phyloP scores from a whole-genome alignment of 805 yeast genomes.

The Cyberlindnera subsufficiens region DNA sequence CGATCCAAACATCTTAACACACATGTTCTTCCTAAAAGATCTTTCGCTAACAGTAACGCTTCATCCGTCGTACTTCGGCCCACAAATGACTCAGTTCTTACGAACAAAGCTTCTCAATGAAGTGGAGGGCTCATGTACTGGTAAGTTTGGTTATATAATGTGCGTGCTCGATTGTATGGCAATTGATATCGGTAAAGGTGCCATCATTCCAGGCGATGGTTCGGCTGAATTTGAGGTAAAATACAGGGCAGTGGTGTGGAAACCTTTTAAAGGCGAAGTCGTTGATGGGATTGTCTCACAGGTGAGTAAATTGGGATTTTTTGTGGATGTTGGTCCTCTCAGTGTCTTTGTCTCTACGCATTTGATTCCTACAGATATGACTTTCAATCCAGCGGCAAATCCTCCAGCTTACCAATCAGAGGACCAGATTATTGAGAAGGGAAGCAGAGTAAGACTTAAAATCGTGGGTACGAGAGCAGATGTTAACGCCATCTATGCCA shows the following conservation, averaged over 20 bases:
- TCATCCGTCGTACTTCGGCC: slow-evolving; percentile 97
- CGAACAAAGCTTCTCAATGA: slow-evolving; percentile 87
- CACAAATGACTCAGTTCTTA: slow-evolving; percentile 92
- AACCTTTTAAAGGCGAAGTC: slow-evolving; percentile 98
- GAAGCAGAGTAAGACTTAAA: slow-evolving; percentile 88
- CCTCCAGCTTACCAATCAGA: slow-evolving; percentile 98
- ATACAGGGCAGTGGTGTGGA: slow-evolving; percentile 95
- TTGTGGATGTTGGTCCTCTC: slow-evolving; percentile 97
- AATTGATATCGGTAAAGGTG: slow-evolving; percentile 92
- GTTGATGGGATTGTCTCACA: slow-evolving; percentile 95
- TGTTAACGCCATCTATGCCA: slow-evolving; percentile 94
- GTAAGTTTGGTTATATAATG: slow-evolving; percentile 95
- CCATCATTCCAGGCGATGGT: slow-evolving; percentile 85
- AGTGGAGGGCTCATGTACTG: slow-evolving; percentile 98
- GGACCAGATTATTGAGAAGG: slow-evolving; percentile 92
- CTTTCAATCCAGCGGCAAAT: slow-evolving; percentile 88
- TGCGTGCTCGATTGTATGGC: slow-evolving; percentile 93
- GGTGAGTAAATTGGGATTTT: slow-evolving; percentile 92
- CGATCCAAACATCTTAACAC: background rate
- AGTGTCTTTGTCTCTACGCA: slow-evolving; percentile 93
- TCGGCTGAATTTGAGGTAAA: slow-evolving; percentile 95
- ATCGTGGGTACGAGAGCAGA: slow-evolving; percentile 97
- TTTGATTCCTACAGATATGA: slow-evolving; percentile 89
- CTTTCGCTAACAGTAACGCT: slow-evolving; percentile 85
- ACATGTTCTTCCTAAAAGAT: slow-evolving; percentile 60